A percentile compares a stretch with the other conserved stretches of the same genome.
phyloP scores from a whole-genome alignment of 371 early-diverging fungal genomes.

The Funneliformis caledonium region DNA sequence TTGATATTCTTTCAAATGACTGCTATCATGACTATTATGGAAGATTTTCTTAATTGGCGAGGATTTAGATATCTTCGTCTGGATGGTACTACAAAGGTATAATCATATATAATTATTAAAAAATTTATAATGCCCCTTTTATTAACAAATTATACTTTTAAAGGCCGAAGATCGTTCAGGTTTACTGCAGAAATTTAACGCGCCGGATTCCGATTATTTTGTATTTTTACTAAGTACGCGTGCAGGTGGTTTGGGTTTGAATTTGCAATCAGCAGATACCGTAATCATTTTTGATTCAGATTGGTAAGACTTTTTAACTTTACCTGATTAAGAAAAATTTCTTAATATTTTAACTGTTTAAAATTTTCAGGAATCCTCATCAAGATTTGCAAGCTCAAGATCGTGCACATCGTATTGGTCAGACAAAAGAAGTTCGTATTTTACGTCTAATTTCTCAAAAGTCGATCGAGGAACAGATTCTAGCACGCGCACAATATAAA shows the following conservation, averaged over 20 bases:
- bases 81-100: constrained; percentile 94
- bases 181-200: constrained; percentile 85
- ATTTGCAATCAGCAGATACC: constrained; percentile 99
- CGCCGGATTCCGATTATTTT: constrained; percentile 79
- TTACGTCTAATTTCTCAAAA: constrained; percentile 94
- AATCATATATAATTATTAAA: background rate
- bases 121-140: background rate
- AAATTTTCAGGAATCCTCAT: constrained; percentile 87
- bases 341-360: background rate
- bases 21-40: constrained; percentile 96
- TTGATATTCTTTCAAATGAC: constrained; percentile 99
- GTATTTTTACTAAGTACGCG: constrained; percentile 98
- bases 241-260: constrained; percentile 99
- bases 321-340: background rate
- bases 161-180: constrained; percentile 84
- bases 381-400: constrained; percentile 99
- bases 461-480: constrained; percentile 96
- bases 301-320: constrained; percentile 60
- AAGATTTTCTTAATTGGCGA: constrained; percentile 87
- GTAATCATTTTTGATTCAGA: constrained; percentile 99
- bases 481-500: constrained; percentile 95
- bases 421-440: constrained; percentile 98
- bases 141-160: background rate
- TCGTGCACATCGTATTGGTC: constrained; percentile 99
- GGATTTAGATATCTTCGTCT: constrained; percentile 87